Evolutionary conservation across 2,329 filamentous ascomycete genomes (phyloP).

Genomic region (Blumeria graminis): DNA sequence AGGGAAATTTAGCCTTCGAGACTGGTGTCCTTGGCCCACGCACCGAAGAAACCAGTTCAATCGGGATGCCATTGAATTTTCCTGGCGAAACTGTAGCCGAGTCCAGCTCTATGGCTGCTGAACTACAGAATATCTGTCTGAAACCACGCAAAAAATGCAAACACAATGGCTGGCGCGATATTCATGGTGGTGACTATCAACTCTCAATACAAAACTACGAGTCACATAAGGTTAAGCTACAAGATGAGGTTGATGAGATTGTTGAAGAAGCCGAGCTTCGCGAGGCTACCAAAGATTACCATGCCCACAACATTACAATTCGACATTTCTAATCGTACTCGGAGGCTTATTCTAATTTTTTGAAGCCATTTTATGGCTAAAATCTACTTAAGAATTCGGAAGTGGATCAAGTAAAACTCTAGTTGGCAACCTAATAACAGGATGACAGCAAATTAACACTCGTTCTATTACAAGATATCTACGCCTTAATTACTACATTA

Average conservation of each 20-base stretch:
- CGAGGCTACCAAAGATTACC: slow-evolving; percentile 11
- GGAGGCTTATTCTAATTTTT: neutral
- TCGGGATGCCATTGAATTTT: slow-evolving; percentile 6
- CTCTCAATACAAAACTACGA: slow-evolving; percentile 4
- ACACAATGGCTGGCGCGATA: slow-evolving; percentile 10
- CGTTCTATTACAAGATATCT: no score
- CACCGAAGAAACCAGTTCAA: slow-evolving; percentile 8
- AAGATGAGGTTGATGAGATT: slow-evolving; percentile 7
- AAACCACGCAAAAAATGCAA: slow-evolving; percentile 10
- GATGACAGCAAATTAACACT: no score
- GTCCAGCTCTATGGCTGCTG: slow-evolving; percentile 4
- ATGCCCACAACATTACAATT: slow-evolving; percentile 10
- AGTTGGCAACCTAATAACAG: no score
- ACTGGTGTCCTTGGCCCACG: slow-evolving; percentile 12
- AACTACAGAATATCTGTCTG: slow-evolving; percentile 11
- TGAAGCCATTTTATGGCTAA: neutral
- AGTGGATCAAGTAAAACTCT: no score
- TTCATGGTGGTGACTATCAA: slow-evolving; percentile 9
- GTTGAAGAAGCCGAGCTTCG: slow-evolving; percentile 13
- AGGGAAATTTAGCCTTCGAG: slow-evolving; percentile 9
- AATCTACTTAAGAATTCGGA: no score
- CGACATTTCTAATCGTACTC: slow-evolving; percentile 6
- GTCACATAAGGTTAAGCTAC: slow-evolving; percentile 7
- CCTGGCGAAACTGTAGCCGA: slow-evolving; percentile 5
- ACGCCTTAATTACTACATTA: no score